Conservation (phyloP, 305 asterid species). For the Solanum hybrid region DNA sequence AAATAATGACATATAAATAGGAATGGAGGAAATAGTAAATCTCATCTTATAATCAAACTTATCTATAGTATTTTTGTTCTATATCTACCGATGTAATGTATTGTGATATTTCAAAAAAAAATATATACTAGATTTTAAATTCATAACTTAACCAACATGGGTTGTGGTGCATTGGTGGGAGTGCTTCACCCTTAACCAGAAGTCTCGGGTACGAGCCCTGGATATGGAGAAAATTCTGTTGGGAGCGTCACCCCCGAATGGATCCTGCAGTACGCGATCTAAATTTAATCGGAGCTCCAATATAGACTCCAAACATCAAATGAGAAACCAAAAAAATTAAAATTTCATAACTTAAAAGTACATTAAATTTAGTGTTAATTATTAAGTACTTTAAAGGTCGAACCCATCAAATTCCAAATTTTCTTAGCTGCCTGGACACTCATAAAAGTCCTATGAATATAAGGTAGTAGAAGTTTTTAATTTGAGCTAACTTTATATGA, state of each 20-base stretch:
- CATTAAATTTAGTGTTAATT: not conserved
- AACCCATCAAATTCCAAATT: not conserved
- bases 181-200: too few relatives aligned
- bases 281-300: too few relatives aligned
- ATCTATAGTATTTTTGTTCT: not conserved
- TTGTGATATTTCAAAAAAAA: too few relatives aligned
- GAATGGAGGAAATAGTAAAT: not conserved
- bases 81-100: not conserved
- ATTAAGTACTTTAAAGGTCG: not conserved
- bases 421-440: not conserved
- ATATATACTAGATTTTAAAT: too few relatives aligned
- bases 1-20: too few relatives aligned
- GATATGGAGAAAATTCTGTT: too few relatives aligned
- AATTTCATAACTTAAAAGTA: not conserved
- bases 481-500: not conserved
- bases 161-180: too few relatives aligned
- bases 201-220: too few relatives aligned
- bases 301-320: too few relatives aligned
- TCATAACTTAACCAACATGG: too few relatives aligned
- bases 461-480: not conserved
- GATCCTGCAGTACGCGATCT: rapidly evolving
- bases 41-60: not conserved
- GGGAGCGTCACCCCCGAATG: too few relatives aligned
- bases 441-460: not conserved
- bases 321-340: too few relatives aligned